These are phyloP conservation scores for Cutaneotrichosporon arboriforme DNA, from an alignment of 1,284 basidiomycete genomes.

Conservation along the genomic window DNA sequence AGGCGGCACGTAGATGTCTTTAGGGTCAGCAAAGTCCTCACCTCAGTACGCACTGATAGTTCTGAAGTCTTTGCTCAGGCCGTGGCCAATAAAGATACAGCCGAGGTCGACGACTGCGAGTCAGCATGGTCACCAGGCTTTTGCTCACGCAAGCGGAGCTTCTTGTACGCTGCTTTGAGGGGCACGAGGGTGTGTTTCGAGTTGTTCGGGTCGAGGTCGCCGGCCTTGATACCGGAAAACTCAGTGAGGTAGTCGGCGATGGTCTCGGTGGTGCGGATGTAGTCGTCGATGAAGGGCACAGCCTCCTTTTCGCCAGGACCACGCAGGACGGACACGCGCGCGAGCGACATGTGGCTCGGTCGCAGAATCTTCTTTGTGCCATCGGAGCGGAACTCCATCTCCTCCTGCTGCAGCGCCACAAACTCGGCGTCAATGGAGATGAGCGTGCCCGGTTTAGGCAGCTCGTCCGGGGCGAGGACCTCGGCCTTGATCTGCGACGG, in stretches of 20 bases:
- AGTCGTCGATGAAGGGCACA: constrained; percentile 93
- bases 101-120: constrained; percentile 73
- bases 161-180: constrained; percentile 95
- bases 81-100: constrained; percentile 96
- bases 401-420: constrained; percentile 94
- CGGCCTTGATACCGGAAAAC: constrained; percentile 89
- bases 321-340: constrained; percentile 88
- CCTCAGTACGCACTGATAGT: constrained; percentile 82
- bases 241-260: constrained; percentile 97
- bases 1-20: constrained; percentile 92
- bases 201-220: constrained; percentile 79
- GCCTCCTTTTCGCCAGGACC: constrained; percentile 74
- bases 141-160: constrained; percentile 64
- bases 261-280: constrained; percentile 89
- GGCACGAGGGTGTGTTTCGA: constrained; percentile 88
- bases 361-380: constrained; percentile 88
- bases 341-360: constrained; percentile 84
- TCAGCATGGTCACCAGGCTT: constrained; percentile 1
- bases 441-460: constrained; percentile 82
- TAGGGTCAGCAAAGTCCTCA: background rate
- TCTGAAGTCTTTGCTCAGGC: constrained; percentile 97
- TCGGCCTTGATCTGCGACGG: constrained; percentile 64
- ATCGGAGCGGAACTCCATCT: constrained; percentile 89
- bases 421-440: constrained; percentile 98
- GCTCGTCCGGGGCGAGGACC: constrained; percentile 86